Conservation (phyloP, 306 rosid genomes). For the Coriaria nepalensis region DNA sequence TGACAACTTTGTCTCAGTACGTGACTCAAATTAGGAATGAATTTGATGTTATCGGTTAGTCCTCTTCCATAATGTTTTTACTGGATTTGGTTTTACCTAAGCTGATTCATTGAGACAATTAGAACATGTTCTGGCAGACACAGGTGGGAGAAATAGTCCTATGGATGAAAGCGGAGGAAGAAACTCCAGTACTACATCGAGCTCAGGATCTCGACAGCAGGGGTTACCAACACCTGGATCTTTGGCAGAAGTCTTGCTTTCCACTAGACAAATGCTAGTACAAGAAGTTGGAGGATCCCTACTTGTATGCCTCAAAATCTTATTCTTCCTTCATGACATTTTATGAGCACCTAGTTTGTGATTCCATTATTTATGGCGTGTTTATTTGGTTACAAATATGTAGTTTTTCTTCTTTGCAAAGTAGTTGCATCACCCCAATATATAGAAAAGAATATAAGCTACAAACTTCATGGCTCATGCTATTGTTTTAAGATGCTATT, state of each 20-base stretch:
- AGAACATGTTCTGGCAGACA: conserved; percentile 37
- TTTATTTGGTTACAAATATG: not conserved
- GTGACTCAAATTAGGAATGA: conserved; percentile 48
- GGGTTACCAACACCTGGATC: conserved; percentile 65
- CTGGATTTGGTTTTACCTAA: conserved; percentile 10
- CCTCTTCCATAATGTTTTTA: conserved; percentile 3
- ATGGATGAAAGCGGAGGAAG: conserved; percentile 30
- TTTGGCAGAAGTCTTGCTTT: conserved; percentile 77
- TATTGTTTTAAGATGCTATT: too few relatives aligned
- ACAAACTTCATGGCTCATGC: too few relatives aligned
- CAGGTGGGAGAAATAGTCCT: conserved; percentile 39
- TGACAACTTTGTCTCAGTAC: conserved; percentile 74
- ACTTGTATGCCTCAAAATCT: conserved; percentile 40
- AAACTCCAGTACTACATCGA: conserved; percentile 30
- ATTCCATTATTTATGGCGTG: conserved; percentile 2
- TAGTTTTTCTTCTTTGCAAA: too few relatives aligned
- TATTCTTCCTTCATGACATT: conserved; percentile 3
- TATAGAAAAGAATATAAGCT: too few relatives aligned
- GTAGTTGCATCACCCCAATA: too few relatives aligned
- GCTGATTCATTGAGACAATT: conserved; percentile 19
- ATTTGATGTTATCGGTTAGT: conserved; percentile 67
- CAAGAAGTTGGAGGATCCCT: conserved; percentile 65
- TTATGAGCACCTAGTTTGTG: not conserved
- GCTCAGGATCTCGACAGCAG: conserved; percentile 28
- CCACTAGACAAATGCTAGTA: conserved; percentile 54